Percentiles rank a stretch among this genome's conserved stretches.
Evolutionary conservation across 2,329 filamentous ascomycete genomes (phyloP).

Genomic region (Paecilomyces sp.): DNA sequence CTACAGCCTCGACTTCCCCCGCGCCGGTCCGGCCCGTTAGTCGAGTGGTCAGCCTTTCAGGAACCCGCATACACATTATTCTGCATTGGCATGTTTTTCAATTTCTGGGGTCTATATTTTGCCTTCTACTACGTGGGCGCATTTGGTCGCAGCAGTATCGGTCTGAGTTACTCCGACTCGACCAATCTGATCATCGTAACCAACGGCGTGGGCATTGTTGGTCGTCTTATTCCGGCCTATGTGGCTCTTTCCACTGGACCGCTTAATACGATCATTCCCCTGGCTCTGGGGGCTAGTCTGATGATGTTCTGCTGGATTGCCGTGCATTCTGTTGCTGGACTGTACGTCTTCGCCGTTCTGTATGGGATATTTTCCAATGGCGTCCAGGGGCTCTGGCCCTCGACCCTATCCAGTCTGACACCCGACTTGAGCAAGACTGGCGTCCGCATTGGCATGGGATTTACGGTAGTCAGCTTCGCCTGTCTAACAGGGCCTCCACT

Average conservation of each 20-base stretch:
- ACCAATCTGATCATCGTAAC: slow-evolving; percentile 58
- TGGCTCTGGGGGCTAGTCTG: slow-evolving; percentile 34
- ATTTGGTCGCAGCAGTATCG: slow-evolving; percentile 31
- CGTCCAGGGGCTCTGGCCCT: slow-evolving; percentile 61
- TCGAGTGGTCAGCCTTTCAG: slow-evolving; percentile 47
- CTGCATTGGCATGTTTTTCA: slow-evolving; percentile 36
- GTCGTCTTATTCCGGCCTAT: slow-evolving; percentile 53
- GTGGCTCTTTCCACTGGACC: slow-evolving; percentile 59
- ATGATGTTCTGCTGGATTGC: slow-evolving; percentile 52
- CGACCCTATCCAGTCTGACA: slow-evolving; percentile 50
- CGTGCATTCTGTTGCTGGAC: slow-evolving; percentile 41
- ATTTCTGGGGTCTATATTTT: slow-evolving; percentile 49
- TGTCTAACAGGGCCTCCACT: slow-evolving; percentile 50
- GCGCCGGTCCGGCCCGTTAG: slow-evolving; percentile 42
- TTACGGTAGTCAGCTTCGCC: slow-evolving; percentile 48
- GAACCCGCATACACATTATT: slow-evolving; percentile 42
- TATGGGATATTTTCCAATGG: slow-evolving; percentile 28
- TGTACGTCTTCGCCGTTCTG: slow-evolving; percentile 54
- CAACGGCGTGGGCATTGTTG: slow-evolving; percentile 55
- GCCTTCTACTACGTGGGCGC: slow-evolving; percentile 44
- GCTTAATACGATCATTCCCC: slow-evolving; percentile 55
- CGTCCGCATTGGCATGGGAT: slow-evolving; percentile 51
- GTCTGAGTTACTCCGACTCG: slow-evolving; percentile 37
- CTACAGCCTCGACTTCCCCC: slow-evolving; percentile 45
- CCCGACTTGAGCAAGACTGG: slow-evolving; percentile 47